A percentile compares a stretch with the other conserved stretches of the same genome.
These are phyloP conservation scores for Astrothelium subdiscretum DNA, from an alignment of 495 filamentous ascomycete genomes.

Conservation along the genomic window DNA sequence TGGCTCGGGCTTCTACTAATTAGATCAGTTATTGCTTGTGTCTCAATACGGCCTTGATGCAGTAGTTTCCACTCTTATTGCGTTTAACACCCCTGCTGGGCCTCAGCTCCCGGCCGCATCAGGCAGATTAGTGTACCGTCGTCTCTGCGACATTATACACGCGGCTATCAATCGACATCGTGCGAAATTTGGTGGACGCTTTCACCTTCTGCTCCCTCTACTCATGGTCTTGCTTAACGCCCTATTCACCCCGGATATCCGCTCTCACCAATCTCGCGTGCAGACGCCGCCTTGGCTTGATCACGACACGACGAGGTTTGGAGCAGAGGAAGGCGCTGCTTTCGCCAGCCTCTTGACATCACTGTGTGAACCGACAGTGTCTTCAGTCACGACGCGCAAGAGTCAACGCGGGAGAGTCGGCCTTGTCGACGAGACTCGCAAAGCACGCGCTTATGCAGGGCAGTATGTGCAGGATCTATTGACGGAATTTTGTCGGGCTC, in stretches of 20 bases:
- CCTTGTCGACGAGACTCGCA: constrained; percentile 65
- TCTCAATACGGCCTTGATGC: constrained; percentile 15
- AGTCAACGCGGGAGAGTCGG: constrained; percentile 26
- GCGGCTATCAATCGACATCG: constrained; percentile 46
- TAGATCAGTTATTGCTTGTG: constrained; percentile 4
- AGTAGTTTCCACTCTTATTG: background rate
- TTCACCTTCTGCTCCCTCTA: constrained; percentile 53
- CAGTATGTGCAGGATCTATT: constrained; percentile 63
- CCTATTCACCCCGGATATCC: constrained; percentile 43
- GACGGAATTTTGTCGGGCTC: constrained; percentile 56
- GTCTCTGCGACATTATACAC: constrained; percentile 48
- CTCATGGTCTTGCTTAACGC: constrained; percentile 53
- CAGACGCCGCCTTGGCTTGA: constrained; percentile 38
- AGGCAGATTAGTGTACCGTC: constrained; percentile 34
- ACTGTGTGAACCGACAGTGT: constrained; percentile 68
- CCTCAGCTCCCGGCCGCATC: background rate
- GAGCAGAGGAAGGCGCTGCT: constrained; percentile 43
- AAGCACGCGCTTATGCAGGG: constrained; percentile 61
- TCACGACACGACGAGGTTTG: constrained; percentile 25
- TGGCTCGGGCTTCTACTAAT: background rate
- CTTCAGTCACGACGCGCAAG: constrained; percentile 47
- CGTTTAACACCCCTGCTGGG: background rate
- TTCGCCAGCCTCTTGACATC: constrained; percentile 63
- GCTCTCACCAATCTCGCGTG: constrained; percentile 19
- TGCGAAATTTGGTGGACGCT: constrained; percentile 55